A percentile compares a stretch with the other conserved stretches of the same genome.
phyloP scores from a whole-genome alignment of 495 filamentous ascomycete genomes.

The Penicillium flavigenum region DNA sequence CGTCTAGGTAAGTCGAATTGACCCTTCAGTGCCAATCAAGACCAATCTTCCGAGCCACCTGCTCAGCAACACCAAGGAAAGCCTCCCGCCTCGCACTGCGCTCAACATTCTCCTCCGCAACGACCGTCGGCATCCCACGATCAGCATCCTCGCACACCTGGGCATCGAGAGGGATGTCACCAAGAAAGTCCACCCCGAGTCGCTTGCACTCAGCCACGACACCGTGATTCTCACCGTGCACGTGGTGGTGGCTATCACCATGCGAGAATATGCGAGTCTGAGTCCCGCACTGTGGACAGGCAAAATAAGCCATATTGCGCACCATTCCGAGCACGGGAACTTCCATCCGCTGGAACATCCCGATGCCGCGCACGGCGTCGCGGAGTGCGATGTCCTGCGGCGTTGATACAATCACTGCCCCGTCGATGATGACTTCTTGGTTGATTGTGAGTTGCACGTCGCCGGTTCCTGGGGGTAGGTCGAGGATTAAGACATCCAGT shows the following conservation, averaged over 20 bases:
- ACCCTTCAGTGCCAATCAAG: slow-evolving; percentile 34
- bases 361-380: slow-evolving; percentile 85
- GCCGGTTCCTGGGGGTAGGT: slow-evolving; percentile 91
- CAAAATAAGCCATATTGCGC: slow-evolving; percentile 90
- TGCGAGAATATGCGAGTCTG: slow-evolving; percentile 75
- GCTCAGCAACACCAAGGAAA: slow-evolving; percentile 68
- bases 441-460: slow-evolving; percentile 92
- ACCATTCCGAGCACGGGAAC: slow-evolving; percentile 86
- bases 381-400: slow-evolving; percentile 88
- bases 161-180: slow-evolving; percentile 86
- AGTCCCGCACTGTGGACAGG: slow-evolving; percentile 72
- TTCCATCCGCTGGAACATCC: slow-evolving; percentile 83
- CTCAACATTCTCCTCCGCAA: slow-evolving; percentile 77
- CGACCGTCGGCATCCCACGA: slow-evolving; percentile 84
- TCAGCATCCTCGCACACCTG: slow-evolving; percentile 88
- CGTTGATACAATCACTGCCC: slow-evolving; percentile 87
- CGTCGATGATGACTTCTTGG: slow-evolving; percentile 84
- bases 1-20: neutral
- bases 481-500: slow-evolving; percentile 81
- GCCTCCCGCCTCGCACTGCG: slow-evolving; percentile 65
- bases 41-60: slow-evolving; percentile 55
- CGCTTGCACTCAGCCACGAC: slow-evolving; percentile 59
- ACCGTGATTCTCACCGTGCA: slow-evolving; percentile 45
- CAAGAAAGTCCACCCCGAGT: slow-evolving; percentile 71
- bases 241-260: slow-evolving; percentile 37